Evolutionary conservation across 2,329 filamentous ascomycete genomes (phyloP).

Genomic region (Colletotrichum destructivum): DNA sequence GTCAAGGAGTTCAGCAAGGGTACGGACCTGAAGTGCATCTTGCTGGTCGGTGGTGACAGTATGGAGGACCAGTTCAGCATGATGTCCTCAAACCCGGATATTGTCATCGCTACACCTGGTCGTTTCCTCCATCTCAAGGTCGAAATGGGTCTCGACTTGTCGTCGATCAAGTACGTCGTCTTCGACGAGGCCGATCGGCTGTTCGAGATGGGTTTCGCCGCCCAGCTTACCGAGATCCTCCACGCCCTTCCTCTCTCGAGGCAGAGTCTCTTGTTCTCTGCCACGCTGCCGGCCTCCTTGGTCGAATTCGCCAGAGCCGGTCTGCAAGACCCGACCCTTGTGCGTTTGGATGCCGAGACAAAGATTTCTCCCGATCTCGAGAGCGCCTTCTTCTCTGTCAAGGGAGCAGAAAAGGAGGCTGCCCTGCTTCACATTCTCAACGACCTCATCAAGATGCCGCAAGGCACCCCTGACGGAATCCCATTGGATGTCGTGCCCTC

Average conservation of each 20-base stretch:
- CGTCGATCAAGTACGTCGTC: slow-evolving; percentile 92
- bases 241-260: slow-evolving; percentile 86
- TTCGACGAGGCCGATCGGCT: slow-evolving; percentile 98
- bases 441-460: slow-evolving; percentile 93
- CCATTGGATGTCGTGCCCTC: slow-evolving; percentile 61
- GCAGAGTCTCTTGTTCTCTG: slow-evolving; percentile 95
- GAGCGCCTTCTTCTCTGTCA: slow-evolving; percentile 94
- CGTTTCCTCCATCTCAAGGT: slow-evolving; percentile 97
- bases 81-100: slow-evolving; percentile 96
- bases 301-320: slow-evolving; percentile 97
- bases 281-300: slow-evolving; percentile 91
- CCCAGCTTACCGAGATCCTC: slow-evolving; percentile 93
- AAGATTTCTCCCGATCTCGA: slow-evolving; percentile 98
- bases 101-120: slow-evolving; percentile 96
- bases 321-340: slow-evolving; percentile 90
- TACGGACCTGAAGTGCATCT: slow-evolving; percentile 90
- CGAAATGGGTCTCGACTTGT: slow-evolving; percentile 94
- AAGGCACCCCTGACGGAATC: slow-evolving; percentile 70
- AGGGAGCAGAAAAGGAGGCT: slow-evolving; percentile 93
- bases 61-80: slow-evolving; percentile 94
- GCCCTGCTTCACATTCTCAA: slow-evolving; percentile 90
- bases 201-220: slow-evolving; percentile 98
- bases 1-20: slow-evolving; percentile 94
- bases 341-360: slow-evolving; percentile 92
- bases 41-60: slow-evolving; percentile 95